Base-by-base conservation (phyloP, 495 filamentous ascomycete species). In the Tuber borchii region DNA sequence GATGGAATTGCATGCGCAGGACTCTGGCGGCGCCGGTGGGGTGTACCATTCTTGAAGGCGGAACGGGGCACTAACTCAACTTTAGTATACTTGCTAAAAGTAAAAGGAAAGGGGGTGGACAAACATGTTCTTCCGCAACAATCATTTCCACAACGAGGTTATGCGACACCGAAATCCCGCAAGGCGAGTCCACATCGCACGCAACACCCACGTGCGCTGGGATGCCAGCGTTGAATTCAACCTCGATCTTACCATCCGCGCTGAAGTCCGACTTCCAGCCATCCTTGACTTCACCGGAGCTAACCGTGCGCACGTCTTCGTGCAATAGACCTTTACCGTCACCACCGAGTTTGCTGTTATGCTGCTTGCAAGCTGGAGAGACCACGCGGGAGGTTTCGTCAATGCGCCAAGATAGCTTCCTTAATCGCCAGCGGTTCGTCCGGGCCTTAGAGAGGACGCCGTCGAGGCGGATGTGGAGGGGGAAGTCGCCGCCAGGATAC, bases 261-360 rank as follows among this genome's bases (percentile, higher is more conserved):
- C 86, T 88, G 82, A 93, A 98, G 84, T 97, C 94, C n/a, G 91
- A 90, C 85, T 99, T 99, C 95, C 95, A 99, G n/a, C 95, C 95
- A 7, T 81, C 86, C 84, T 92, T 93, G 79, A 95, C 83, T 79
- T 95, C 93, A 5, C 90, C 90, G 75, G 87, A 86, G 40, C 90
- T 93, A 78, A 98, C 89, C 74, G 90, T 88, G 45, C 91, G 90
- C 8, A 88, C 88, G 75, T 97, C 92, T 56, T 92, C 88, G 80
- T 97, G 93, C 69, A 90, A 84, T 37, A 93, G 84, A 46, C 94
- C 93, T 83, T 97, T 98, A 73, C 86, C 88, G 12, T 78, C 76
- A 44, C 89, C 90, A 46, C 90, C 90, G 42, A 93, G 85, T 84
- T 92, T 93, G 79, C 89, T 87, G 39, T 87, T 83, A 84, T 98